A percentile compares a stretch with the other conserved stretches of the same genome.
Evolutionary conservation across 441 rosid species (phyloP).

Genomic region (Populus hybrid): DNA sequence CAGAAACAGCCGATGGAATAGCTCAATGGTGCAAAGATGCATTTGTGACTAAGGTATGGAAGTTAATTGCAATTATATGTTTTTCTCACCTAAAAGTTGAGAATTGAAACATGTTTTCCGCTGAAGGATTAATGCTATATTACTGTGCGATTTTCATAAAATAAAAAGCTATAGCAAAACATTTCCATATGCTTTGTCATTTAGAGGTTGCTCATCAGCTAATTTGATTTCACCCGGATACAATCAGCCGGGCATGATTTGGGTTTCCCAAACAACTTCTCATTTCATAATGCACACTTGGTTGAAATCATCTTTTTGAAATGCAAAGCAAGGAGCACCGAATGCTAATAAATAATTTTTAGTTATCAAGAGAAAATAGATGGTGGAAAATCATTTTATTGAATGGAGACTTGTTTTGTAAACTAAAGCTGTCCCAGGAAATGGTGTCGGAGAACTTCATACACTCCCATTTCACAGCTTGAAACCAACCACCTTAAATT

Average conservation of each 20-base stretch:
- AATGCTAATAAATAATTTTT: background rate
- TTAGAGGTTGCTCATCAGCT: background rate
- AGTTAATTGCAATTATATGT: background rate
- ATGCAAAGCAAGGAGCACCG: background rate
- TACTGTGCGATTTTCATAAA: background rate
- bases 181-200: background rate
- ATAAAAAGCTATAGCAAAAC: background rate
- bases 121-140: background rate
- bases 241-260: background rate
- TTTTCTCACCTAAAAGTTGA: background rate
- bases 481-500: background rate
- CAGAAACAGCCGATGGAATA: constrained; percentile 66
- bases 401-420: background rate
- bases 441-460: background rate
- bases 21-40: constrained; percentile 16
- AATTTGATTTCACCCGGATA: background rate
- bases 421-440: background rate
- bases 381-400: background rate
- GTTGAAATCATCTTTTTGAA: background rate
- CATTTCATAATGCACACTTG: background rate
- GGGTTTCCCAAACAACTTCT: background rate
- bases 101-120: background rate
- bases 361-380: background rate
- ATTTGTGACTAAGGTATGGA: constrained; percentile 64
- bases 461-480: background rate